Base-by-base conservation (phyloP, 331 rosid genomes). In the Quercus phellos region DNA sequence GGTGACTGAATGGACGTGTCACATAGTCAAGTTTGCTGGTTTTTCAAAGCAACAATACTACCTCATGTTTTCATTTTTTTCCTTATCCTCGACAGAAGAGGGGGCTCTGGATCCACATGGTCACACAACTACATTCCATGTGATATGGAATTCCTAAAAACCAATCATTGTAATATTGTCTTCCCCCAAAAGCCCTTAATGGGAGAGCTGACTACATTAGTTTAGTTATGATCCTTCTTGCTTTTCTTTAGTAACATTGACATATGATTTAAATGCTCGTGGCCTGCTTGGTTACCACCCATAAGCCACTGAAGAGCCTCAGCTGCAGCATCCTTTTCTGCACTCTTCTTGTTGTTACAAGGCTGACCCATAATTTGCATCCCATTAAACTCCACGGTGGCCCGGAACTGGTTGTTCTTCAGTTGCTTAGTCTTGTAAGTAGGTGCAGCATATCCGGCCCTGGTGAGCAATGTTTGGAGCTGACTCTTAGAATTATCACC, bases 401-500 rank as follows among this genome's bases (percentile, higher is more conserved):
- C 83, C 68, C 73, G 88, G 81, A 90, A 95, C 84, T 93, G 97
- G 70, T 46, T 75, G 75, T 85, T 88, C 87, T 75, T 90, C 78
- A 90, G 79, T 66, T 90, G 98, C 86, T 72, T 84, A 21, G 93
- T 87, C 85, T 69, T 93, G 89, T 95, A 93, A 29, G 70, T 8
- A 38, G 98, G 99, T 34, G 98, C 88, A 68, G 83, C 83, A 83
- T 87, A 84, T 79, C 99, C 96, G 55, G 97, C 97, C 84, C 98
- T 90, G 18, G 98, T 90, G 75, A 95, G 89, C 82, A 95, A 77
- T 53, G 96, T 93, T 82, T 93, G 98, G 78, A 95, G 99, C 87
- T 87, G 98, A 84, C 98, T 93, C 88, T 95, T 93, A 17, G 99
- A 86, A 83, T 95, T 95, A 78, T 92, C 99, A 59, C 98, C 99